Conservation (phyloP, 805 yeast genomes). For the Candida tibetensis region DNA sequence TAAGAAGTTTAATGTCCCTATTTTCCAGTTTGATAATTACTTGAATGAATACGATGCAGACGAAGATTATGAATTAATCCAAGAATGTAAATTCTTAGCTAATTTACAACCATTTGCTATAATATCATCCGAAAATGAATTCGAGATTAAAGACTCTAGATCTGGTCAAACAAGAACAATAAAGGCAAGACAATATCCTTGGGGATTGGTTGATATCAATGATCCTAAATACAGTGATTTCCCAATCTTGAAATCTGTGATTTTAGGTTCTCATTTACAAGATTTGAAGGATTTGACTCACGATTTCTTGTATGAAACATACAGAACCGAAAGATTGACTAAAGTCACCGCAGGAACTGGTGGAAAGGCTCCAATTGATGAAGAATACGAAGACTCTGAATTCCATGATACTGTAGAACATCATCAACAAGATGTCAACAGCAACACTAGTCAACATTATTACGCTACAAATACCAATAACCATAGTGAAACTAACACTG, state of each 20-base stretch:
- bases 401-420: slow-evolving; percentile 26
- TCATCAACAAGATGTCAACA: slow-evolving; percentile 8
- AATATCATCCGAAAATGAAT: slow-evolving; percentile 60
- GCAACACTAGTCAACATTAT: slow-evolving; percentile 3
- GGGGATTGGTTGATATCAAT: slow-evolving; percentile 64
- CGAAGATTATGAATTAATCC: slow-evolving; percentile 71
- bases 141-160: slow-evolving; percentile 36
- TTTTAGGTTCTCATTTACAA: slow-evolving; percentile 79
- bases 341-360: slow-evolving; percentile 45
- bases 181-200: slow-evolving; percentile 68
- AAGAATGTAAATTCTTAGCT: slow-evolving; percentile 62
- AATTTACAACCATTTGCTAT: slow-evolving; percentile 75
- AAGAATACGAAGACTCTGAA: slow-evolving; percentile 18
- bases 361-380: slow-evolving; percentile 9
- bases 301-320: slow-evolving; percentile 70
- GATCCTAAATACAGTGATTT: slow-evolving; percentile 54
- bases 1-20: slow-evolving; percentile 66
- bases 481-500: not conserved
- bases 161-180: slow-evolving; percentile 45
- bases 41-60: slow-evolving; percentile 57
- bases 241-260: slow-evolving; percentile 59
- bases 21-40: slow-evolving; percentile 64
- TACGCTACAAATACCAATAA: not conserved
- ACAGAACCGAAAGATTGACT: slow-evolving; percentile 74
- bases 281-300: slow-evolving; percentile 81